Evolutionary conservation across 495 filamentous ascomycete genomes (phyloP).

Genomic region (Aspergillus bridgeri): DNA sequence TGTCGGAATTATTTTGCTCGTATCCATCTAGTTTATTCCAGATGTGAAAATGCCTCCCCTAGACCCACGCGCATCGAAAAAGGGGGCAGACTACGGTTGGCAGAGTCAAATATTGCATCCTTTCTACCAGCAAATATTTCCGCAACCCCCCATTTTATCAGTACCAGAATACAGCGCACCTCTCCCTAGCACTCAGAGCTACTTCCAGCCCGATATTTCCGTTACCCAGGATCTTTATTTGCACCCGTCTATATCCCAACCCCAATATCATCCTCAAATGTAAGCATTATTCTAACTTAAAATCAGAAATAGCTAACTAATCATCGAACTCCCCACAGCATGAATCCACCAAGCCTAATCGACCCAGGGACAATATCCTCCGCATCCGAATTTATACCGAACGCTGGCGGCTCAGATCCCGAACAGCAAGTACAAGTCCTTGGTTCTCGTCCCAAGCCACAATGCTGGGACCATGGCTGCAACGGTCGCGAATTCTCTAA

Average conservation of each 20-base stretch:
- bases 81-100: slow-evolving; percentile 24
- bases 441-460: slow-evolving; percentile 75
- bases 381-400: slow-evolving; percentile 25
- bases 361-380: slow-evolving; percentile 29
- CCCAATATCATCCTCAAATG: slow-evolving; percentile 22
- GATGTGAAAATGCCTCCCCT: too few relatives aligned
- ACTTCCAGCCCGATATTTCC: slow-evolving; percentile 16
- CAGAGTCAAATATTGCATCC: slow-evolving; percentile 19
- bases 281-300: slow-evolving; percentile 1
- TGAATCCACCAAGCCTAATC: slow-evolving; percentile 25
- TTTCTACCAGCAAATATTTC: slow-evolving; percentile 20
- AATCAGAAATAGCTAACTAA: slow-evolving; percentile 1
- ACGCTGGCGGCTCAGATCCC: slow-evolving; percentile 23
- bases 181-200: slow-evolving; percentile 14
- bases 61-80: too few relatives aligned
- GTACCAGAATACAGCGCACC: slow-evolving; percentile 16
- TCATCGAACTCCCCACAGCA: slow-evolving; percentile 10
- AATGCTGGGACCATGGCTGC: slow-evolving; percentile 95
- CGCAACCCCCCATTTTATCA: slow-evolving; percentile 18
- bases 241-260: slow-evolving; percentile 11
- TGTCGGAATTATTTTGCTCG: too few relatives aligned
- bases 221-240: slow-evolving; percentile 20
- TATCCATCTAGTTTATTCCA: too few relatives aligned
- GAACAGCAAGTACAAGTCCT: slow-evolving; percentile 63
- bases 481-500: slow-evolving; percentile 92